Evolutionary conservation across 768 basidiomycete species (phyloP), one percentile per base, ranked within the genome.

Genomic region (Amanita polypyramis): DNA sequence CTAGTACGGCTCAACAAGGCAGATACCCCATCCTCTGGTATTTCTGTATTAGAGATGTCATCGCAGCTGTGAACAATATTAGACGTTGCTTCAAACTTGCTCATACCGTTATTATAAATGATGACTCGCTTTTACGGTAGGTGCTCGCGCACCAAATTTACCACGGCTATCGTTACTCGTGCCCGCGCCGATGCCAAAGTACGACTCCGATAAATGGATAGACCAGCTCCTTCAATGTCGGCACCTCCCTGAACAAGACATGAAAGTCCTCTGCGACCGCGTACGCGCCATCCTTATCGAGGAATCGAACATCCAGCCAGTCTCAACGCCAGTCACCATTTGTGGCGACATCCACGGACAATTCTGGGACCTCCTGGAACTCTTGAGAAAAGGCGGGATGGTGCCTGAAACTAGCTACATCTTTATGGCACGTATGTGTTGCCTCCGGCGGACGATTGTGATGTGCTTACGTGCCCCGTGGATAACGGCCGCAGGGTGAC

Each of bases 301-400:
- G 63, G 95, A 99, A 63, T 92, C 86, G 47, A 99, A 98, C 62
- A 94, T 98, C 49, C 93, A 97, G 60, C 94, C 94, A 27, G 90
- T 99, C 45, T 87, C 88, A 29, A 87, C 80, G 54, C 95, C 95
- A 1, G 95, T 97, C 32, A 97, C 95, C 25, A 85, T 91, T 54
- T 90, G 88, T 59, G 94, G 94, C 25, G 94, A 97, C 61, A 95
- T 98, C 44, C 94, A 98, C 58, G 94, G 94, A 20, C 95, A 98
- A 62, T 96, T 96, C 66, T 98, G 92, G 85, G 95, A 98, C 60
- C 70, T 98, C 40, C 73, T 95, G 29, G 93, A 99, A 67, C 68
- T 99, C 43, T 70, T 96, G 56, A 69, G 85, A 56, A 82, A 89
- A 49, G 92, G 92, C 1, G 90, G 93, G 5, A 78, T 75, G 53